Percentiles rank a stretch among this genome's conserved stretches.
Evolutionary conservation across 2,329 filamentous ascomycete species (phyloP).

Genomic region (Sporothrix phasma): DNA sequence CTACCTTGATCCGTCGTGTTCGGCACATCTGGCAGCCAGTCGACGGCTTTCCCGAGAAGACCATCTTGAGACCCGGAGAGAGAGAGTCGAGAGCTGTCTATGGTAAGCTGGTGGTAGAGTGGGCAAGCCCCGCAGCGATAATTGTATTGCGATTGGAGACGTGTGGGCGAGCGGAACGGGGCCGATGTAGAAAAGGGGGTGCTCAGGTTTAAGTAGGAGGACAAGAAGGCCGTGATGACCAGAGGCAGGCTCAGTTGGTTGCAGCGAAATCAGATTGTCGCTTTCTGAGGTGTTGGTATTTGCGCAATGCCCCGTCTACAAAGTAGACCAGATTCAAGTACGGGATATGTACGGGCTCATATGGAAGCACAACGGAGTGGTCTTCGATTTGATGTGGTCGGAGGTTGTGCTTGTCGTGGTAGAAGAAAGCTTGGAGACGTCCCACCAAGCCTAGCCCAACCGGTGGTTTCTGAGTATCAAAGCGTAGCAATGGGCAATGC

Average conservation of each 20-base stretch:
- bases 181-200: background rate
- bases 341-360: background rate
- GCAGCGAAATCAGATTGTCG: background rate
- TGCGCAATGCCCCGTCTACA: background rate
- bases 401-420: background rate
- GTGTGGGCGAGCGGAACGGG: background rate
- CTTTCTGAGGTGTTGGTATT: background rate
- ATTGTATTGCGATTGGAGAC: constrained; percentile 1
- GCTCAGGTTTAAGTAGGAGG: background rate
- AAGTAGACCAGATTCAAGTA: background rate
- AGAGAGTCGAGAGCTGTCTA: background rate
- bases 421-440: background rate
- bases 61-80: constrained; percentile 36
- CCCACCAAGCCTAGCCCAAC: constrained; percentile 3
- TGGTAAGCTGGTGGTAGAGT: background rate
- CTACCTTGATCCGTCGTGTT: constrained; percentile 62
- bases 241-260: background rate
- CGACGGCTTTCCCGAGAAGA: constrained; percentile 57
- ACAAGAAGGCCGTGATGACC: background rate
- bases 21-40: constrained; percentile 66
- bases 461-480: background rate
- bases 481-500: background rate
- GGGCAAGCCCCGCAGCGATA: background rate
- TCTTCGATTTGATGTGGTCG: background rate
- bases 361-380: background rate